Base-by-base conservation (phyloP, 23 red algal species). In the Gracilariopsis chorda region DNA sequence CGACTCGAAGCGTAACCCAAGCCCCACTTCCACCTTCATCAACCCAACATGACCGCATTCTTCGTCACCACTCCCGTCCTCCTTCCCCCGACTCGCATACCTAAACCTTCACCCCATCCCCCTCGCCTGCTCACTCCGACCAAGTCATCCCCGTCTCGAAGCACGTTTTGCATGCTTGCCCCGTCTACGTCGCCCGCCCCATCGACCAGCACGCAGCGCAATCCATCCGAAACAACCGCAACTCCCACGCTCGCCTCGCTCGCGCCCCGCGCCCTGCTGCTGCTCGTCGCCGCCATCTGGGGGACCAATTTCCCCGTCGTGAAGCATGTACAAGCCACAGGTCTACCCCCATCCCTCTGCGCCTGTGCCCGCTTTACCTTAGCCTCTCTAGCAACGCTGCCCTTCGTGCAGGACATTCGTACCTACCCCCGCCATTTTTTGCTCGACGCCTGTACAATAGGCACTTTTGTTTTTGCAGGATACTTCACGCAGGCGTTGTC, bases 231-330 rank as follows among this genome's bases (percentile, higher is more conserved):
- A 40, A 47, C 42, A 39, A 56, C 59, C 70, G 0, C 70, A 12
- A 37, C 58, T 30, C 35, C 51, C 8, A 33, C n/a, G 3, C 82
- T 52, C n/a, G 44, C 70, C 19, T 74, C 45, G 33, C 58, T 89
- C 56, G 85, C 76, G 89, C 95, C 95, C 28, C 90, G 95, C 59
- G 74, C 46, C 21, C 33, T 93, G 34, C 20, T 84, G 32, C 78
- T 97, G 19, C 67, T 89, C 8, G 90, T 97, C 34, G 95, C 95
- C 29, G 95, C 84, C n/a, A 48, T 93, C 40, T 97, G 89, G 90
- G 88, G 89, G 10, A 93, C 95, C 29, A 97, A 97, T 28, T 97
- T 97, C 36, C 69, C 81, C 48, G 71, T 80, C 39, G 95, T 97
- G 53, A 97, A 97, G 30, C 58, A 93, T 60, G 59, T 93, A 47